Conservation (phyloP, 2,329 filamentous ascomycete species). For the Pestalotiopsis sp. region DNA sequence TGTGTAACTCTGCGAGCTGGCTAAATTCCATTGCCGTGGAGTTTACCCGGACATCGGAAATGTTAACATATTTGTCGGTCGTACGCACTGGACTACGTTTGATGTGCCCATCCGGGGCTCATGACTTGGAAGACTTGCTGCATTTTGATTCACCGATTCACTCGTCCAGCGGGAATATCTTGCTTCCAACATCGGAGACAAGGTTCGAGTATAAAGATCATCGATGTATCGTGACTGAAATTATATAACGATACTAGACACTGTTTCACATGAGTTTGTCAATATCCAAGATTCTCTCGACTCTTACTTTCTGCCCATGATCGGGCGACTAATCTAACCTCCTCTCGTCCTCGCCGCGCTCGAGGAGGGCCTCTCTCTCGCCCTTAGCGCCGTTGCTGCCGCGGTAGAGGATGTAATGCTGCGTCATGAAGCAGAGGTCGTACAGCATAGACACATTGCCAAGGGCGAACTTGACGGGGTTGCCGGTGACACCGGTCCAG, state of each 20-base stretch:
- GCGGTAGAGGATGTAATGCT: conserved; percentile 84
- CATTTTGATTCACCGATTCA: too few relatives aligned
- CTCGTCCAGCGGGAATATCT: too few relatives aligned
- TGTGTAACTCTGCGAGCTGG: too few relatives aligned
- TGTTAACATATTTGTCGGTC: neutral
- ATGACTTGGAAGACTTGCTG: too few relatives aligned
- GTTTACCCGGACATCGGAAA: neutral
- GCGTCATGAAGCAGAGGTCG: conserved; percentile 81
- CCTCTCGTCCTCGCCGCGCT: conserved; percentile 27
- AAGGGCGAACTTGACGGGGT: conserved; percentile 86
- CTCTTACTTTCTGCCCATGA: neutral
- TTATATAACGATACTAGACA: neutral
- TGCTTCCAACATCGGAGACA: too few relatives aligned
- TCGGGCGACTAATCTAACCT: conserved; percentile 32
- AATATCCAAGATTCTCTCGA: neutral
- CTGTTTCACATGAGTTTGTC: neutral
- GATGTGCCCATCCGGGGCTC: too few relatives aligned
- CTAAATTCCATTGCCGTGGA: neutral
- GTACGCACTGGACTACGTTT: too few relatives aligned
- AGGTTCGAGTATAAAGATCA: too few relatives aligned
- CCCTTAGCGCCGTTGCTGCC: conserved; percentile 26
- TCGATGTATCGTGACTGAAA: too few relatives aligned
- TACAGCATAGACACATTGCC: conserved; percentile 86
- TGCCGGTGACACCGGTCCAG: conserved; percentile 89
- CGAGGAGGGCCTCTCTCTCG: conserved; percentile 41